Evolutionary conservation across 345 rosid genomes (phyloP).

Genomic region (Sisymbrium altissimum): DNA sequence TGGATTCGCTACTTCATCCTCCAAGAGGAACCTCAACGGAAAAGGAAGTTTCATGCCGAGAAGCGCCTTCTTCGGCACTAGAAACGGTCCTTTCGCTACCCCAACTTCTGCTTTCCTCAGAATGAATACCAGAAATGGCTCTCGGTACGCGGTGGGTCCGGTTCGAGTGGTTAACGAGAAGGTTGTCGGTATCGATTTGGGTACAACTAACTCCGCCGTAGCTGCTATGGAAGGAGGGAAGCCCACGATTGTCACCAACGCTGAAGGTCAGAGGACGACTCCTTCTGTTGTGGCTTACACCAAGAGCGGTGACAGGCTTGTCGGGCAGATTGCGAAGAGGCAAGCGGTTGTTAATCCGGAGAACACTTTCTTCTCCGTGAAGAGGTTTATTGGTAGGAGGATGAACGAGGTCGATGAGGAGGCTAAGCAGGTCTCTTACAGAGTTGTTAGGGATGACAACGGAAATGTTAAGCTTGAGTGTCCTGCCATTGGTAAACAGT

Average conservation of each 20-base stretch:
- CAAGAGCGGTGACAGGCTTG: conserved; percentile 80
- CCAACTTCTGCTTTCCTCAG: conserved; percentile 51
- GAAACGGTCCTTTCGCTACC: conserved; percentile 23
- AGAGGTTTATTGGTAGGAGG: conserved; percentile 97
- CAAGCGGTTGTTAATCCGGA: conserved; percentile 99
- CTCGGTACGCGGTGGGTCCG: conserved; percentile 51
- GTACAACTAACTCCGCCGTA: conserved; percentile 96
- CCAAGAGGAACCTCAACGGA: conserved; percentile 9
- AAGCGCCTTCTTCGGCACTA: conserved; percentile 58
- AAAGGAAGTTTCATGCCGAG: conserved; percentile 21
- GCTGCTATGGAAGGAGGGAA: conserved; percentile 99
- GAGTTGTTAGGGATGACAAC: conserved; percentile 80
- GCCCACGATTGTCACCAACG: conserved; percentile 93
- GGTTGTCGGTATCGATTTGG: conserved; percentile 92
- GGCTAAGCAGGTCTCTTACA: conserved; percentile 88
- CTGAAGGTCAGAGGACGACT: conserved; percentile 96
- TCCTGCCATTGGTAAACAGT: conserved; percentile 86
- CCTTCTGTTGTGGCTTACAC: conserved; percentile 97
- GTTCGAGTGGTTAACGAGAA: conserved; percentile 77
- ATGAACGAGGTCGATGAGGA: conserved; percentile 96
- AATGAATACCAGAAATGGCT: conserved; percentile 20
- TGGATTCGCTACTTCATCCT: conserved; percentile 35
- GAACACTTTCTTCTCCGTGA: conserved; percentile 96
- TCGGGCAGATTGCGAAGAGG: conserved; percentile 96
- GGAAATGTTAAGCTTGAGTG: conserved; percentile 95